These are phyloP conservation scores for Pseudogymnoascus sp. DNA, from an alignment of 2,329 filamentous ascomycete genomes.

Conservation along the genomic window DNA sequence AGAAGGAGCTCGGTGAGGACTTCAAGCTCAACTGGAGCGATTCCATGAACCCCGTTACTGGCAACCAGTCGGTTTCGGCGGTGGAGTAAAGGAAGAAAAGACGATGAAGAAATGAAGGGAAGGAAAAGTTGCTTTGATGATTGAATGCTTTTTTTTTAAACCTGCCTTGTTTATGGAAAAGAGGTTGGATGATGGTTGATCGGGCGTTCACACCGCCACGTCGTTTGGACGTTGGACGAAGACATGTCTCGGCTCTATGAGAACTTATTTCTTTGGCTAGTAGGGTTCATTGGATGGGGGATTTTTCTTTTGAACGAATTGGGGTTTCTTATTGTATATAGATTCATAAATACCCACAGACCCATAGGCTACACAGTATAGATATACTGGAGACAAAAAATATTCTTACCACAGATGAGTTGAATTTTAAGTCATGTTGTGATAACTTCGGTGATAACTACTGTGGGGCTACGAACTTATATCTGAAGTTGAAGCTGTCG, in stretches of 20 bases:
- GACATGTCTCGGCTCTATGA: neutral
- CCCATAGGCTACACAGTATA: neutral
- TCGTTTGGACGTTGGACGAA: neutral
- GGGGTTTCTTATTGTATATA: neutral
- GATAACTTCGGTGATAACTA: neutral
- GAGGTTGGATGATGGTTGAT: neutral
- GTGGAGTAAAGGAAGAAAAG: slow-evolving; percentile 37
- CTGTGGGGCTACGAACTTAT: neutral
- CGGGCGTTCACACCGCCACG: neutral
- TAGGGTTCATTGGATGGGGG: neutral
- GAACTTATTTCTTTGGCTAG: neutral
- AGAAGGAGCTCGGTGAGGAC: slow-evolving; percentile 63
- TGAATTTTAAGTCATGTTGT: neutral
- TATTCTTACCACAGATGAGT: neutral
- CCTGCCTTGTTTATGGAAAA: neutral
- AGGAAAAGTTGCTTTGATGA: neutral
- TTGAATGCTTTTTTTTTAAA: neutral
- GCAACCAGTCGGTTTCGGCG: slow-evolving; percentile 44
- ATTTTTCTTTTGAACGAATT: neutral
- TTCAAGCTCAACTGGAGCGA: slow-evolving; percentile 69
- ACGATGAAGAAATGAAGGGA: neutral
- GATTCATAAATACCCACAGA: neutral
- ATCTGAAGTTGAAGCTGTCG: neutral
- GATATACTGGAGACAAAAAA: neutral
- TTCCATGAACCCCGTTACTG: slow-evolving; percentile 59